Evolutionary conservation across 805 yeast species (phyloP).

Genomic region (Kregervanrija pseudodelftensis): DNA sequence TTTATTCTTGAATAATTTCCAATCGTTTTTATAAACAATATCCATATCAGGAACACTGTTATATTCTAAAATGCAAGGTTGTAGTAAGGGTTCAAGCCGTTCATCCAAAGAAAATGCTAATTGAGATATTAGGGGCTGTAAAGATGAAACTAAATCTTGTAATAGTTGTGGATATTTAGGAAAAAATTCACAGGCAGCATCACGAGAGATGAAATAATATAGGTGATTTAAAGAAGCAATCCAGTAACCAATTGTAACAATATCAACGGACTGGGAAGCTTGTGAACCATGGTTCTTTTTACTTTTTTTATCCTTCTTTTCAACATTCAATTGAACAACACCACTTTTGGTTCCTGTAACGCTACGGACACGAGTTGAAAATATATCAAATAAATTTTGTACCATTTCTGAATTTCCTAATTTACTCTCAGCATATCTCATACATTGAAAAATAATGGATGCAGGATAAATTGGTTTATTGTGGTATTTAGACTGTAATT

Average conservation of each 20-base stretch:
- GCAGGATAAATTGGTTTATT: conserved; percentile 57
- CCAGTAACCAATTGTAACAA: conserved; percentile 79
- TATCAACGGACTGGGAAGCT: conserved; percentile 36
- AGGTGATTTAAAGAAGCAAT: conserved; percentile 70
- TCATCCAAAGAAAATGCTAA: conserved; percentile 59
- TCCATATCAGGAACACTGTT: conserved; percentile 79
- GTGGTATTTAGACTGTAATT: conserved; percentile 37
- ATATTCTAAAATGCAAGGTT: conserved; percentile 64
- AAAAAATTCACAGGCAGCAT: conserved; percentile 45
- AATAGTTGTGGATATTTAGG: conserved; percentile 47
- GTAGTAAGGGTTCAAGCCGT: conserved; percentile 49
- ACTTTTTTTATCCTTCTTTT: conserved; percentile 14
- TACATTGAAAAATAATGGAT: conserved; percentile 57
- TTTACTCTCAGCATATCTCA: conserved; percentile 59
- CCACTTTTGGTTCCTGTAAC: conserved; percentile 57
- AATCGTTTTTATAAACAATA: conserved; percentile 65
- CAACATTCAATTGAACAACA: conserved; percentile 29
- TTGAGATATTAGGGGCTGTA: conserved; percentile 59
- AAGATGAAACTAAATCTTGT: conserved; percentile 48
- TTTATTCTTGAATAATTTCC: conserved; percentile 45
- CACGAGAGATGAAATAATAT: conserved; percentile 69
- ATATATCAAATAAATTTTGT: conserved; percentile 51
- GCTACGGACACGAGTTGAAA: conserved; percentile 54
- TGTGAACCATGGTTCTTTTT: conserved; percentile 9
- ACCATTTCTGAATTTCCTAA: conserved; percentile 50